Evolutionary conservation across 257 asterid genomes (phyloP).

Genomic region (Solanum pinnatisectum): DNA sequence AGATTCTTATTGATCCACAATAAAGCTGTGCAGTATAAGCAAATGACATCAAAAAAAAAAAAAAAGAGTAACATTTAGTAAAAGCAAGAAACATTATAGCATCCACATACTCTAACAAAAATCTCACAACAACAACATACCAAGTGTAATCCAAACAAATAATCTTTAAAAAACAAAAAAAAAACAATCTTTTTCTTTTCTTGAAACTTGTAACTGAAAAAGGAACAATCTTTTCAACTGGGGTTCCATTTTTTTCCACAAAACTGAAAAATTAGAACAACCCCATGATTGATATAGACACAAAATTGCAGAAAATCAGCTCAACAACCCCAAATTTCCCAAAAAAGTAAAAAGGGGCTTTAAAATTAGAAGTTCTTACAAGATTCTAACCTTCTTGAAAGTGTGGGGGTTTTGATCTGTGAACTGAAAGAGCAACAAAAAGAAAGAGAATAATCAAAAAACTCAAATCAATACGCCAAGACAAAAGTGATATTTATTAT

Average conservation of each 20-base stretch:
- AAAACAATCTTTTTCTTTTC: neutral
- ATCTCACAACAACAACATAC: neutral
- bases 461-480: neutral
- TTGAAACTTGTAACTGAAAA: neutral
- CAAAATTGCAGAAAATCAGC: neutral
- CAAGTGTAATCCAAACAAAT: neutral
- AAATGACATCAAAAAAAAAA: neutral
- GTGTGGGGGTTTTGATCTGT: neutral
- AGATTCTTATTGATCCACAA: neutral
- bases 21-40: neutral
- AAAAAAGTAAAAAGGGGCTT: neutral
- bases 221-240: neutral
- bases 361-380: neutral
- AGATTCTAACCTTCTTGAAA: neutral
- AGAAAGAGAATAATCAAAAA: neutral
- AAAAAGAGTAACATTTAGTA: neutral
- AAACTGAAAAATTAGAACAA: neutral
- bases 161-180: neutral
- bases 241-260: neutral
- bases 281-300: neutral
- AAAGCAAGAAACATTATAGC: neutral
- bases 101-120: neutral
- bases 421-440: neutral
- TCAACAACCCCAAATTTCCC: neutral
- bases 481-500: neutral